Percentiles rank a stretch among this genome's conserved stretches.
These are phyloP conservation scores for Macadamia tetraphylla DNA, from an alignment of 164 flowering plant species.

Conservation along the genomic window DNA sequence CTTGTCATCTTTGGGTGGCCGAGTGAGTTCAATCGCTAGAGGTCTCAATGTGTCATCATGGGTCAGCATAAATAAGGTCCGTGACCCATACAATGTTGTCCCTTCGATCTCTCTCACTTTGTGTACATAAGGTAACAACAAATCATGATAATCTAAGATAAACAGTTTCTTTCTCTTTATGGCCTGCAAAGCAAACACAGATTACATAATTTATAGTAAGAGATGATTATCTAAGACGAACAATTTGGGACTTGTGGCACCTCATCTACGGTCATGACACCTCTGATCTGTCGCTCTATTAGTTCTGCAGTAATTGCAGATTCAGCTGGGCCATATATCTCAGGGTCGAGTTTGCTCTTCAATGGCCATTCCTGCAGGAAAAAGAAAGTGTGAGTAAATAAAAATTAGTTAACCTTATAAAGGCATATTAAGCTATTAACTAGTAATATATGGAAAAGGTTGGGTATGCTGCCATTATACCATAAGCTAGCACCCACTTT, in stretches of 20 bases:
- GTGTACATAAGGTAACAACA: constrained; percentile 46
- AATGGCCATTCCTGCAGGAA: constrained; percentile 37
- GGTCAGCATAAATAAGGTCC: constrained; percentile 28
- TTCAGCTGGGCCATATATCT: constrained; percentile 37
- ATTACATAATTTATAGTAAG: neutral
- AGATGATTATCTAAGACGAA: neutral
- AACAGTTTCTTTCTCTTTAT: constrained; percentile 47
- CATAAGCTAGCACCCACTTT: too few relatives aligned
- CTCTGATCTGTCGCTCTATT: constrained; percentile 25
- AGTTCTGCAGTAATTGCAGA: constrained; percentile 33
- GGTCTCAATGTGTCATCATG: constrained; percentile 42
- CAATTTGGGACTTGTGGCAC: constrained; percentile 10
- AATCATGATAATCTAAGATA: constrained; percentile 62
- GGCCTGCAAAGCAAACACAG: constrained; percentile 35
- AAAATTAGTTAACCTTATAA: too few relatives aligned
- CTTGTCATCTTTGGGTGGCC: constrained; percentile 30
- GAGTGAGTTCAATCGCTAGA: constrained; percentile 64
- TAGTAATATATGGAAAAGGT: too few relatives aligned
- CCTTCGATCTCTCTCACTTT: constrained; percentile 25
- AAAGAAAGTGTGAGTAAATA: too few relatives aligned
- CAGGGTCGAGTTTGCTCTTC: constrained; percentile 36
- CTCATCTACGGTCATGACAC: constrained; percentile 31
- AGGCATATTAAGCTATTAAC: too few relatives aligned
- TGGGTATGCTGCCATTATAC: too few relatives aligned
- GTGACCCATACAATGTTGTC: constrained; percentile 27